Evolutionary conservation across 441 rosid genomes (phyloP).

Genomic region (Euphorbia schlechtendalii): DNA sequence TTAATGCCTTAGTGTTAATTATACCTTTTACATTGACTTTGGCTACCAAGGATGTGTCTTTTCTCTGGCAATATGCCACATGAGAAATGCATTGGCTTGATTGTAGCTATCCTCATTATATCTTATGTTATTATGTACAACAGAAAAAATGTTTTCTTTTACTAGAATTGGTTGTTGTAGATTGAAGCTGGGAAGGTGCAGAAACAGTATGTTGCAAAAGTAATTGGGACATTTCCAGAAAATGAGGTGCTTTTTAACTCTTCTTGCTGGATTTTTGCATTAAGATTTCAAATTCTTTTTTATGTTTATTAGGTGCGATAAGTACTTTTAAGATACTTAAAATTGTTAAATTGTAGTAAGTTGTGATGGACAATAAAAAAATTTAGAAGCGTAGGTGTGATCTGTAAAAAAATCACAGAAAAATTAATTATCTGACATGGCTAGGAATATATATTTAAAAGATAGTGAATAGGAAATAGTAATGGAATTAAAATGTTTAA

Average conservation of each 20-base stretch:
- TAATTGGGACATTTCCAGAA: slow-evolving; percentile 73
- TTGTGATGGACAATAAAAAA: background rate
- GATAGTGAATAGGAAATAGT: background rate
- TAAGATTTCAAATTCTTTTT: slow-evolving; percentile 11
- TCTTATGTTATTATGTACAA: background rate
- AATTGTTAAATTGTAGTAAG: background rate
- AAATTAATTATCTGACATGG: background rate
- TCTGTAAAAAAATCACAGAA: background rate
- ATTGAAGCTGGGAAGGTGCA: slow-evolving; percentile 75
- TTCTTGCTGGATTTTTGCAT: background rate
- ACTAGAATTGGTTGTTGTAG: slow-evolving; percentile 33
- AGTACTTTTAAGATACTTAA: background rate
- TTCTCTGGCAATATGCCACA: background rate
- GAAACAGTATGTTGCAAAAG: slow-evolving; percentile 78
- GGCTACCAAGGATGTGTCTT: background rate
- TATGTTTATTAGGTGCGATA: background rate
- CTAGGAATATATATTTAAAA: background rate
- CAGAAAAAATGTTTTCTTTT: background rate
- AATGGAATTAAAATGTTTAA: background rate
- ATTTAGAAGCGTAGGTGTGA: background rate
- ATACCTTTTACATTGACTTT: background rate
- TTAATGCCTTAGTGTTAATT: too few relatives aligned
- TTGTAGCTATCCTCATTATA: background rate
- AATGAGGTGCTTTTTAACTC: slow-evolving; percentile 46
- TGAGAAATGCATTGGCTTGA: slow-evolving; percentile 6